These are phyloP conservation scores for Aphanoascus verrucosus DNA, from an alignment of 2,329 filamentous ascomycete species.

Conservation along the genomic window DNA sequence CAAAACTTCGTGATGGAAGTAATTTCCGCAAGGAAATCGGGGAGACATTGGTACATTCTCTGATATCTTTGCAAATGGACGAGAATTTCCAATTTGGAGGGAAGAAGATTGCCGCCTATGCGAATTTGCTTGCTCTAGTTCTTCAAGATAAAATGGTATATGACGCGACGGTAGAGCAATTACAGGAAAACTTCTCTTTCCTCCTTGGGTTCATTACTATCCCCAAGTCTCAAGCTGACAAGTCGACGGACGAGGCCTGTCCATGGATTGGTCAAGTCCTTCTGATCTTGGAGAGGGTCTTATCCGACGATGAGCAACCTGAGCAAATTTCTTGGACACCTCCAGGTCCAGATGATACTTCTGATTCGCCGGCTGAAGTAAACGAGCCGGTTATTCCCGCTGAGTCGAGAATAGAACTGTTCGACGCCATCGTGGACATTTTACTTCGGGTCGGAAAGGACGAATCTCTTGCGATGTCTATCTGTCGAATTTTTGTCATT, in stretches of 20 bases:
- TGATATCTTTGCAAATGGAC: conserved; percentile 57
- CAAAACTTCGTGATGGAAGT: conserved; percentile 50
- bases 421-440: conserved; percentile 69
- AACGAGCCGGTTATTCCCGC: conserved; percentile 52
- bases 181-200: conserved; percentile 65
- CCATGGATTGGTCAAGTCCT: conserved; percentile 89
- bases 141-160: conserved; percentile 78
- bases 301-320: conserved; percentile 82
- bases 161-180: conserved; percentile 57
- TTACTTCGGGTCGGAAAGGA: conserved; percentile 82
- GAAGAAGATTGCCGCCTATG: conserved; percentile 76
- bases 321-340: conserved; percentile 57
- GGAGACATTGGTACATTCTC: conserved; percentile 68
- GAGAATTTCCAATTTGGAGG: conserved; percentile 46
- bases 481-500: conserved; percentile 74
- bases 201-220: conserved; percentile 72
- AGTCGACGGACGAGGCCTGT: conserved; percentile 64
- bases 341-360: conserved; percentile 36
- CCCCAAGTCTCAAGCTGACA: conserved; percentile 42
- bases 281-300: conserved; percentile 75
- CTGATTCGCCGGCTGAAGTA: conserved; percentile 45
- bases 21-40: conserved; percentile 62
- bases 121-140: conserved; percentile 79
- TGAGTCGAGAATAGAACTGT: conserved; percentile 58
- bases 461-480: conserved; percentile 68